Percentiles rank a stretch among this genome's conserved stretches.
These are phyloP conservation scores for Endogone sp. DNA, from an alignment of 192 early-diverging fungal species.

Conservation along the genomic window DNA sequence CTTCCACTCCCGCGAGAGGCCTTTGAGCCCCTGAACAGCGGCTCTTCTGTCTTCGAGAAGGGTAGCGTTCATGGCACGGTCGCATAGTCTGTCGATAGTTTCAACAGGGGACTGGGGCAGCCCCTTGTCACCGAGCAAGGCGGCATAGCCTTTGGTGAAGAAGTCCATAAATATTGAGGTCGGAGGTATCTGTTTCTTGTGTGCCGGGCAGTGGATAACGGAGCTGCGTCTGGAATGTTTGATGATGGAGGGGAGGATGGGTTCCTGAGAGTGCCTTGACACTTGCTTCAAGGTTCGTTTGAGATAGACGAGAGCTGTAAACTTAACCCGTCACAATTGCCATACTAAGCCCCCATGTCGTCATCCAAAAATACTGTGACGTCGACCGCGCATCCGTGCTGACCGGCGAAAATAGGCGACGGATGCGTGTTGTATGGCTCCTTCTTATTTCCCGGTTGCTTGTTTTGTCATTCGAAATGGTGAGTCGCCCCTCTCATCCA, in stretches of 20 bases:
- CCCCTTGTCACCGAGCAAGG: constrained; percentile 58
- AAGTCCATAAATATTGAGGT: constrained; percentile 68
- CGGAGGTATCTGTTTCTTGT: too few relatives aligned
- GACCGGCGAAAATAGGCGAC: not conserved
- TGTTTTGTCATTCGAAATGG: not conserved
- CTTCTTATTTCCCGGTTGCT: not conserved
- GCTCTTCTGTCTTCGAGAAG: constrained; percentile 89
- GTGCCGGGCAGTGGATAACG: too few relatives aligned
- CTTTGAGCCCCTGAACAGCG: constrained; percentile 81
- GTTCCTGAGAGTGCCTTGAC: too few relatives aligned
- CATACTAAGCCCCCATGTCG: not conserved
- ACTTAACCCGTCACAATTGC: too few relatives aligned
- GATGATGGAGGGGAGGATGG: too few relatives aligned
- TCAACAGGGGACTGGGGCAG: constrained; percentile 61
- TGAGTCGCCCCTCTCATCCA: not conserved
- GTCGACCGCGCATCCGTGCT: not conserved
- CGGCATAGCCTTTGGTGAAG: constrained; percentile 57
- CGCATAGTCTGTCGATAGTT: constrained; percentile 81
- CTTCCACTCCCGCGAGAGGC: constrained; percentile 80
- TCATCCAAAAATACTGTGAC: not conserved
- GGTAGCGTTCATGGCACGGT: constrained; percentile 78
- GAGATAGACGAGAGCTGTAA: too few relatives aligned
- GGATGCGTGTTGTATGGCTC: not conserved
- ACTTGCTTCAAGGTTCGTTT: too few relatives aligned
- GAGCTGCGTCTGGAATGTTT: too few relatives aligned